phyloP scores from a whole-genome alignment of 768 basidiomycete genomes.

The Psilocybe subaeruginosa region DNA sequence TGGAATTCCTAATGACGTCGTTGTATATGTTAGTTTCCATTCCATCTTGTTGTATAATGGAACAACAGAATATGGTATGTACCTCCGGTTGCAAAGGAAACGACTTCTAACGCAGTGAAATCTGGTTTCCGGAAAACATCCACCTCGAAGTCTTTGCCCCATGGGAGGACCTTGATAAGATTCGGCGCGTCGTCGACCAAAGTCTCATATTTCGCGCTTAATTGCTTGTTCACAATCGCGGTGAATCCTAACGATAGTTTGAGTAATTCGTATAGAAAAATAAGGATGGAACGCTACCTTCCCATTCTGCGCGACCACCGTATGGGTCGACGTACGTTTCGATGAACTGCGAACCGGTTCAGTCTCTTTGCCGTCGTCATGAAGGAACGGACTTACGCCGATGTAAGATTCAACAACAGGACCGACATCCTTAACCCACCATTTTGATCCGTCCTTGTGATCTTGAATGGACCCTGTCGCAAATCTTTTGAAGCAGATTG shows the following conservation, averaged over 20 bases:
- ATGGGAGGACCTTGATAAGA: slow-evolving; percentile 80
- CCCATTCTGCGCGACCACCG: slow-evolving; percentile 92
- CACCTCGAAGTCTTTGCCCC: slow-evolving; percentile 73
- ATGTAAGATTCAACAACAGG: slow-evolving; percentile 90
- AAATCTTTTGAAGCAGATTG: slow-evolving; percentile 49
- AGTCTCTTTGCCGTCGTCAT: neutral
- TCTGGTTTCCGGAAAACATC: slow-evolving; percentile 84
- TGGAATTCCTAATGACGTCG: slow-evolving; percentile 62
- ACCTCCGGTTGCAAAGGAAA: slow-evolving; percentile 86
- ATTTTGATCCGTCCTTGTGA: slow-evolving; percentile 75
- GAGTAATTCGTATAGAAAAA: neutral
- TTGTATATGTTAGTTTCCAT: slow-evolving; percentile 3
- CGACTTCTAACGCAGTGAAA: slow-evolving; percentile 83
- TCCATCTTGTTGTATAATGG: neutral
- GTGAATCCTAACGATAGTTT: slow-evolving; percentile 65
- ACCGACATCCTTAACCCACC: slow-evolving; percentile 88
- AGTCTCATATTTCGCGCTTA: slow-evolving; percentile 80
- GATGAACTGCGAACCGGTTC: slow-evolving; percentile 51
- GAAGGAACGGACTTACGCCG: slow-evolving; percentile 44
- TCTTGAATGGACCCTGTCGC: slow-evolving; percentile 76
- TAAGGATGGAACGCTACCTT: slow-evolving; percentile 50
- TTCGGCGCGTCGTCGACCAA: slow-evolving; percentile 79
- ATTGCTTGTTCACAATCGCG: slow-evolving; percentile 83
- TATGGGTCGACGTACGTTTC: slow-evolving; percentile 91
- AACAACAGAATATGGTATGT: slow-evolving; percentile 15